Percentiles rank a stretch among this genome's conserved stretches.
These are phyloP conservation scores for Corinectria fuckeliana DNA, from an alignment of 2,329 filamentous ascomycete species.

Conservation along the genomic window DNA sequence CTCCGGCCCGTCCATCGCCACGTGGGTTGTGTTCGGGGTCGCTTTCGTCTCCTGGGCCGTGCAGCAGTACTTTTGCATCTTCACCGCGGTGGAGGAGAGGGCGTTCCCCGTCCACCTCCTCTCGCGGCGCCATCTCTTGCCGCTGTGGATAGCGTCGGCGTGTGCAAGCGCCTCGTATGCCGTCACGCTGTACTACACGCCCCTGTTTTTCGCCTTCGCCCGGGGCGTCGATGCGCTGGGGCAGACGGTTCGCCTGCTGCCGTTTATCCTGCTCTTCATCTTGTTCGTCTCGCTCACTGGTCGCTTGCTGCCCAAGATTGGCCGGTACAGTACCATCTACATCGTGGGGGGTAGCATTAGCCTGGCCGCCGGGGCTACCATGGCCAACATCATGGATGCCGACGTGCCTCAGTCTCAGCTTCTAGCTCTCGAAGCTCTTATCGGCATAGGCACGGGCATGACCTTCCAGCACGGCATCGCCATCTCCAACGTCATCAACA, in stretches of 20 bases:
- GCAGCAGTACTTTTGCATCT: constrained; percentile 54
- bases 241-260: constrained; percentile 51
- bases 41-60: constrained; percentile 51
- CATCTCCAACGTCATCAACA: constrained; percentile 39
- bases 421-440: constrained; percentile 41
- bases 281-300: constrained; percentile 46
- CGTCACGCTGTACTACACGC: constrained; percentile 58
- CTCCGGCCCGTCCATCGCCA: constrained; percentile 50
- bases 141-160: constrained; percentile 51
- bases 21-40: constrained; percentile 55
- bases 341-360: constrained; percentile 37
- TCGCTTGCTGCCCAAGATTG: constrained; percentile 44
- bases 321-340: constrained; percentile 47
- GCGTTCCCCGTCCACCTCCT: constrained; percentile 21
- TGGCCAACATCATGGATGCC: constrained; percentile 34
- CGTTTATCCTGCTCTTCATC: constrained; percentile 50
- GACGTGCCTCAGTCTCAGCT: constrained; percentile 35
- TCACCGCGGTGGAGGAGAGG: constrained; percentile 49
- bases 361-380: constrained; percentile 35
- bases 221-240: constrained; percentile 48
- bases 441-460: constrained; percentile 43
- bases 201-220: constrained; percentile 61
- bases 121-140: constrained; percentile 43
- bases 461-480: constrained; percentile 41
- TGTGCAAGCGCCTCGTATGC: constrained; percentile 46